Evolutionary conservation across 2,329 filamentous ascomycete species (phyloP).

Genomic region (Pseudopithomyces maydicus): DNA sequence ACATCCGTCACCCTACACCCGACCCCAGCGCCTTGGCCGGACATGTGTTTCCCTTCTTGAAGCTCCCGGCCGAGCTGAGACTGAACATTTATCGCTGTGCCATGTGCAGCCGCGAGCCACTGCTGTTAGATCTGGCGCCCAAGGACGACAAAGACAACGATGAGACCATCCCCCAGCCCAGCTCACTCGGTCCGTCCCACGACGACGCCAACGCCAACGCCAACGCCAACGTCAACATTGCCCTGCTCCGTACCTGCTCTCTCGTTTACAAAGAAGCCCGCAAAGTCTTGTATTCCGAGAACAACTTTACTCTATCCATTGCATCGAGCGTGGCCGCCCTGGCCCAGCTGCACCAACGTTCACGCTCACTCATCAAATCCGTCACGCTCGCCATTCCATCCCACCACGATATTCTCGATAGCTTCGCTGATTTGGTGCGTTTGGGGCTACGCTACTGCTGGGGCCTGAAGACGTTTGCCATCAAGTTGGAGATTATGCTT

Average conservation of each 20-base stretch:
- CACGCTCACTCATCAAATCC: conserved; percentile 49
- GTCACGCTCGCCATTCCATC: conserved; percentile 51
- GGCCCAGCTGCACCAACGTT: conserved; percentile 48
- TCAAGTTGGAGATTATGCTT: conserved; percentile 43
- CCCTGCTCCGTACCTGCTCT: conserved; percentile 46
- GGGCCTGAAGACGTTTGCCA: conserved; percentile 49
- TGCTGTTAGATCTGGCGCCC: conserved; percentile 34
- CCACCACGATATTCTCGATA: conserved; percentile 53
- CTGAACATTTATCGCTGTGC: conserved; percentile 51
- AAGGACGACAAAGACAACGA: conserved; percentile 14
- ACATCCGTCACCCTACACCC: conserved; percentile 22
- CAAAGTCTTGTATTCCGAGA: conserved; percentile 38
- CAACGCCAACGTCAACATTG: conserved; percentile 12
- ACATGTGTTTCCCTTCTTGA: conserved; percentile 46
- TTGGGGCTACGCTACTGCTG: conserved; percentile 53
- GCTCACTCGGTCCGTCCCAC: too few relatives aligned
- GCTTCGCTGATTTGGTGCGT: conserved; percentile 53
- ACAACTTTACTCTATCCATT: conserved; percentile 45
- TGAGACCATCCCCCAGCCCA: background rate
- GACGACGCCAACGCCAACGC: too few relatives aligned
- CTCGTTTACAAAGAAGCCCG: conserved; percentile 45
- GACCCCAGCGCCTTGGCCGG: conserved; percentile 25
- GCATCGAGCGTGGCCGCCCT: conserved; percentile 46
- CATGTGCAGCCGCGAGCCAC: conserved; percentile 33
- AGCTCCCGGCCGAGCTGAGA: conserved; percentile 53